A percentile compares a stretch with the other conserved stretches of the same genome.
phyloP scores from a whole-genome alignment of 306 rosid species.

The Inga oerstediana region DNA sequence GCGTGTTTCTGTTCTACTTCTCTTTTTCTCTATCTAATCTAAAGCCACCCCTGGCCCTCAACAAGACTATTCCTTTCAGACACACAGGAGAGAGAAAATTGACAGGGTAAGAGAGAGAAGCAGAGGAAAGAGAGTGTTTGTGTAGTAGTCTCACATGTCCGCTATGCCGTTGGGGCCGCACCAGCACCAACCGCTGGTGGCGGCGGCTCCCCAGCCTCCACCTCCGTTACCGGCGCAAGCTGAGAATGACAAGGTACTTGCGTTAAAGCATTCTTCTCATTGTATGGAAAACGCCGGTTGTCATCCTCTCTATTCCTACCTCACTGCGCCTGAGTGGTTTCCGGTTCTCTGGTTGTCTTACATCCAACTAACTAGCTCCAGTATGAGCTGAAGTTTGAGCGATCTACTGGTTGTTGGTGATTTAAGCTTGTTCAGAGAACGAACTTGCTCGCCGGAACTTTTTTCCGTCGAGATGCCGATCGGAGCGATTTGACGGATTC shows the following conservation, averaged over 20 bases:
- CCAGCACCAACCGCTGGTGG: conserved; percentile 50
- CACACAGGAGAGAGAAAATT: conserved; percentile 11
- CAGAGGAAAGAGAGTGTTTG: background rate
- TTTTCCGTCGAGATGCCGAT: conserved; percentile 29
- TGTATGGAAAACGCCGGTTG: conserved; percentile 13
- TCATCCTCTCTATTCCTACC: background rate
- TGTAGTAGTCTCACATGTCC: conserved; percentile 53
- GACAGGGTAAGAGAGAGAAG: conserved; percentile 18
- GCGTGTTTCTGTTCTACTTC: conserved; percentile 39
- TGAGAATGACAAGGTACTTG: conserved; percentile 58
- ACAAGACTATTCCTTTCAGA: background rate
- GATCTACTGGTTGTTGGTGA: conserved; percentile 49
- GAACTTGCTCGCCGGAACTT: conserved; percentile 32
- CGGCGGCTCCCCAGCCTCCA: conserved; percentile 37
- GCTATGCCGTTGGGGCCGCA: conserved; percentile 63
- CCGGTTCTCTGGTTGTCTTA: conserved; percentile 41
- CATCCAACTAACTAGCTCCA: conserved; percentile 40
- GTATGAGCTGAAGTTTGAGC: conserved; percentile 36
- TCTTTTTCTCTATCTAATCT: conserved; percentile 25
- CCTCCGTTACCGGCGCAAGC: conserved; percentile 39
- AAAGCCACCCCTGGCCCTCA: conserved; percentile 23
- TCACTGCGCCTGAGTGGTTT: background rate
- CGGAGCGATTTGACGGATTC: conserved; percentile 30
- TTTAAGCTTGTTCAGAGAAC: conserved; percentile 28
- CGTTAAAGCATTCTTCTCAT: conserved; percentile 16